These are phyloP conservation scores for Boechera retrofracta DNA, from an alignment of 345 rosid species.

Conservation along the genomic window DNA sequence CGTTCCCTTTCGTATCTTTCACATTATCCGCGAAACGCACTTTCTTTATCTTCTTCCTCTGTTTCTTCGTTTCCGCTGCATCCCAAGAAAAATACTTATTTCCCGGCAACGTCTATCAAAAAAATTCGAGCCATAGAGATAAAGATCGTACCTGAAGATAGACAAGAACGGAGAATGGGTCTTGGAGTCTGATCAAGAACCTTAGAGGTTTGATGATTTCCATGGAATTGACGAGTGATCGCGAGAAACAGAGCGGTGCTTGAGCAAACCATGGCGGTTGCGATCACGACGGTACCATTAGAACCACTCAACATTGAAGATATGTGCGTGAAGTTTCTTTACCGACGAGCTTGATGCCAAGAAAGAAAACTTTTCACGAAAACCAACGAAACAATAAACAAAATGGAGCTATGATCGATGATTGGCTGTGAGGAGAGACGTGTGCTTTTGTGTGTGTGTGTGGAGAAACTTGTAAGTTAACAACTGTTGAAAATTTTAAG, in stretches of 20 bases:
- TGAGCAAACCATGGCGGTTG: constrained; percentile 89
- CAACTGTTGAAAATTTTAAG: constrained; percentile 34
- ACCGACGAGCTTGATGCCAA: background rate
- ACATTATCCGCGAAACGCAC: constrained; percentile 77
- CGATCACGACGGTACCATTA: constrained; percentile 60
- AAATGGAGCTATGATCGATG: constrained; percentile 18
- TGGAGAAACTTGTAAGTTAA: constrained; percentile 33
- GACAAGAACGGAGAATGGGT: constrained; percentile 58
- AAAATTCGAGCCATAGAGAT: background rate
- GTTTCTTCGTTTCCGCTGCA: constrained; percentile 42
- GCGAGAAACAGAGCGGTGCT: constrained; percentile 73
- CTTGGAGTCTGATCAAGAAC: constrained; percentile 25
- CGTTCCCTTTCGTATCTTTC: constrained; percentile 55
- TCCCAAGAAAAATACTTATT: constrained; percentile 31
- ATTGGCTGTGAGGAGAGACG: constrained; percentile 40
- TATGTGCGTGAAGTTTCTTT: constrained; percentile 23
- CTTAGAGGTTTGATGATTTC: constrained; percentile 38
- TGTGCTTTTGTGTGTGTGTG: constrained; percentile 23
- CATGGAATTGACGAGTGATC: constrained; percentile 54
- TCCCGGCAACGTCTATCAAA: constrained; percentile 34
- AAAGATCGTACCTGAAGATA: constrained; percentile 58
- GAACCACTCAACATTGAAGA: constrained; percentile 49
- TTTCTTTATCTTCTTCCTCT: constrained; percentile 56
- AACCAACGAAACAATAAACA: background rate
- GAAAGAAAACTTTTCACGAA: constrained; percentile 21